phyloP scores from a whole-genome alignment of 208 protist genomes.

The Herpetomonas samuelpessoai region DNA sequence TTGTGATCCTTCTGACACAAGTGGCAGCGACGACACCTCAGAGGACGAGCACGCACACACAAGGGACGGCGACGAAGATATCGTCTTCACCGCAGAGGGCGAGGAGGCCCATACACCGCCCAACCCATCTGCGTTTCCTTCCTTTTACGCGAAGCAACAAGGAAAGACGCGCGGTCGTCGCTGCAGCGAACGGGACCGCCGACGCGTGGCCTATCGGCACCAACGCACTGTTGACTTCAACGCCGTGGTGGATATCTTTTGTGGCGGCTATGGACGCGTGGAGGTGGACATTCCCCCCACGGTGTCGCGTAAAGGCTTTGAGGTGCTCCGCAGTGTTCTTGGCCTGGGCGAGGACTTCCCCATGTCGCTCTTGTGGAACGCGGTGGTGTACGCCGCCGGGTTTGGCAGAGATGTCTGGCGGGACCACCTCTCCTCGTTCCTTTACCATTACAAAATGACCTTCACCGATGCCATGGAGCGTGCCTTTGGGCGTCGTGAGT shows the following conservation, averaged over 20 bases:
- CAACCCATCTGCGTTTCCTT: not conserved
- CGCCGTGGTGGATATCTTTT: conserved; percentile 44
- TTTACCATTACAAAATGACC: conserved; percentile 26
- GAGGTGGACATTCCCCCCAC: conserved; percentile 67
- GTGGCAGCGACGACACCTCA: not conserved
- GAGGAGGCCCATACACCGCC: not conserved
- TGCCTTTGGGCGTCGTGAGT: conserved; percentile 28
- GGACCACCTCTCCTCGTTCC: conserved; percentile 31
- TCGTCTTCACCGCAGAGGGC: not conserved
- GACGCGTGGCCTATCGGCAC: not conserved
- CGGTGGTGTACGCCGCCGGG: conserved; percentile 51
- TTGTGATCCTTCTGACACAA: not conserved
- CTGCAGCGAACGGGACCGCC: conserved; percentile 6
- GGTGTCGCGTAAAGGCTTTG: conserved; percentile 37
- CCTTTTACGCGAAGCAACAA: not conserved
- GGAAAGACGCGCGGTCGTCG: not conserved
- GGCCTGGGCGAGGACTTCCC: conserved; percentile 47
- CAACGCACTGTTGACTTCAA: conserved; percentile 13
- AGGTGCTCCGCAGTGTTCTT: conserved; percentile 31
- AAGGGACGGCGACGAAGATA: not conserved
- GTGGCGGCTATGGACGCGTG: conserved; percentile 65
- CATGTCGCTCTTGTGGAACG: conserved; percentile 73
- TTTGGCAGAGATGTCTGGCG: conserved; percentile 36
- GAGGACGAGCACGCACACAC: not conserved
- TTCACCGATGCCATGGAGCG: conserved; percentile 44